These are phyloP conservation scores for Candida succiphila DNA, from an alignment of 805 yeast species.

Conservation along the genomic window DNA sequence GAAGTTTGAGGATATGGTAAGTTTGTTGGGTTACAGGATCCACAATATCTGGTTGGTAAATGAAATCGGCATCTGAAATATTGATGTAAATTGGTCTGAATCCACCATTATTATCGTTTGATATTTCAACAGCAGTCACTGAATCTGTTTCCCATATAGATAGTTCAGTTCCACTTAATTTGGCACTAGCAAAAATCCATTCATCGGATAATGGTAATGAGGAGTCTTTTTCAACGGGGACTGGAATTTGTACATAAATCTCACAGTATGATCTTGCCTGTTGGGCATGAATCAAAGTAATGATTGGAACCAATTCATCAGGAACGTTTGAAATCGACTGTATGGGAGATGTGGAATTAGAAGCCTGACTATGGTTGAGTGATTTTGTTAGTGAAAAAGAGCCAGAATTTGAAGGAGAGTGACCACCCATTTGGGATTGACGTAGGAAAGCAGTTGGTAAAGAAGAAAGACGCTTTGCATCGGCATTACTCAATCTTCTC, in stretches of 20 bases:
- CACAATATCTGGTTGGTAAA: slow-evolving; percentile 4
- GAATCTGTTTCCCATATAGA: slow-evolving; percentile 35
- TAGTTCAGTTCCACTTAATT: slow-evolving; percentile 42
- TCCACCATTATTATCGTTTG: slow-evolving; percentile 25
- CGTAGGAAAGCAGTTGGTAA: slow-evolving; percentile 21
- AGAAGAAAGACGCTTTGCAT: slow-evolving; percentile 16
- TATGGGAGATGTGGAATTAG: slow-evolving; percentile 2
- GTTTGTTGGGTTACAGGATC: slow-evolving; percentile 3
- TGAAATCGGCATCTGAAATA: slow-evolving; percentile 32
- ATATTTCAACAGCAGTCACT: slow-evolving; percentile 13
- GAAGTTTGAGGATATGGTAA: slow-evolving; percentile 42
- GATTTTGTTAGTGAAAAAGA: slow-evolving; percentile 9
- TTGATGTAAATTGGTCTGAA: slow-evolving; percentile 43
- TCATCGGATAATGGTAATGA: slow-evolving; percentile 44
- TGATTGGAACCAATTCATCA: slow-evolving; percentile 52
- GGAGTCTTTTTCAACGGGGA: neutral
- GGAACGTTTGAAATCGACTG: slow-evolving; percentile 1
- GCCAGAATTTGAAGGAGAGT: slow-evolving; percentile 7
- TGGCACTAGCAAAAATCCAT: slow-evolving; percentile 24
- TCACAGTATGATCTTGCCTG: slow-evolving; percentile 52
- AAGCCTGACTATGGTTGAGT: slow-evolving; percentile 20
- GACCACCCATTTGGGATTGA: slow-evolving; percentile 9
- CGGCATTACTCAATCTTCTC: slow-evolving; percentile 2
- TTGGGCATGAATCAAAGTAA: slow-evolving; percentile 66
- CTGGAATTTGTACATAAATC: slow-evolving; percentile 16